Evolutionary conservation across 2,329 filamentous ascomycete genomes (phyloP).

Genomic region (Thelonectria discophora): DNA sequence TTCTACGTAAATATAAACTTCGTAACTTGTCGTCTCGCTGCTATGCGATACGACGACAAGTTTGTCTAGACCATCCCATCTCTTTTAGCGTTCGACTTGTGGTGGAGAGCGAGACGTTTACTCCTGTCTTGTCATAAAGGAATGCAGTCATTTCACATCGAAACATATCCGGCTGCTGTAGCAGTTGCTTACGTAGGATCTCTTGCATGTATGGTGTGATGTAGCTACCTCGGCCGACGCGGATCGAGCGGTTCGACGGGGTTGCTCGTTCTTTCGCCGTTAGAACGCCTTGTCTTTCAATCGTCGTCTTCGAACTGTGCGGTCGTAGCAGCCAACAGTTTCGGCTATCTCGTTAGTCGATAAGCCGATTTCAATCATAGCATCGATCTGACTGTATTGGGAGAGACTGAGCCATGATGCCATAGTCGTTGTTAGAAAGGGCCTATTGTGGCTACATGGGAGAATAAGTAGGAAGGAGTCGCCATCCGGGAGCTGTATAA

Average conservation of each 20-base stretch:
- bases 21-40: constrained; percentile 1
- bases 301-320: neutral
- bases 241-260: neutral
- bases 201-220: constrained; percentile 10
- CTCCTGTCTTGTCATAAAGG: neutral
- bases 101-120: neutral
- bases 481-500: neutral
- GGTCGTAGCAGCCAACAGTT: constrained; percentile 1
- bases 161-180: constrained; percentile 6
- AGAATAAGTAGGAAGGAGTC: too few relatives aligned
- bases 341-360: constrained; percentile 6
- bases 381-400: constrained; percentile 9
- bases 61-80: neutral
- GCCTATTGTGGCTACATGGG: too few relatives aligned
- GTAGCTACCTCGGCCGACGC: constrained; percentile 1
- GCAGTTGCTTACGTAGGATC: constrained; percentile 2
- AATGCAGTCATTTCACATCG: constrained; percentile 5
- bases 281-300: neutral
- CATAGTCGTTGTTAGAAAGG: too few relatives aligned
- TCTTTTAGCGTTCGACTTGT: neutral
- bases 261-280: neutral
- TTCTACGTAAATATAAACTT: constrained; percentile 23
- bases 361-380: constrained; percentile 7
- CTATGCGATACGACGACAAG: neutral
- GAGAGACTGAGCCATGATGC: constrained; percentile 2